phyloP scores from a whole-genome alignment of 2,329 filamentous ascomycete species.

The Septoria petroselini region DNA sequence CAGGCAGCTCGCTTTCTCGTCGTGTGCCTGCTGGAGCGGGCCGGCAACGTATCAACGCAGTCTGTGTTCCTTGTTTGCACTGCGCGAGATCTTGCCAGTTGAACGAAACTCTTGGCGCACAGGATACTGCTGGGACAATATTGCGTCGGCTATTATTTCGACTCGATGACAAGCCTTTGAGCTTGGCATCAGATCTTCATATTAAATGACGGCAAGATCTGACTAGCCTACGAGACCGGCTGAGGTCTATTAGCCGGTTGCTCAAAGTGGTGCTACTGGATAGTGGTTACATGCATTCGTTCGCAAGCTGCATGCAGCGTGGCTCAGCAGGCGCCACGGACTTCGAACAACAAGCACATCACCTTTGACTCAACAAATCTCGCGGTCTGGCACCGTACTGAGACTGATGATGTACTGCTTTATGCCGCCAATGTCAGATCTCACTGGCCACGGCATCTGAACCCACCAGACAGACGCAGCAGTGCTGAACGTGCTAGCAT shows the following conservation, averaged over 20 bases:
- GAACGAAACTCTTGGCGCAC: no score
- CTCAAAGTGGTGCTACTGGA: no score
- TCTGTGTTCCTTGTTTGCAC: no score
- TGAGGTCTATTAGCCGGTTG: background rate
- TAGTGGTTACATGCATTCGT: no score
- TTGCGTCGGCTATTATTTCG: background rate
- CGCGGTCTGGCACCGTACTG: constrained; percentile 17
- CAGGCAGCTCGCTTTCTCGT: background rate
- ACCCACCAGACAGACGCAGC: constrained; percentile 2
- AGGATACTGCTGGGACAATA: no score
- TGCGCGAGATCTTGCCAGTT: no score
- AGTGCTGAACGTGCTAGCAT: background rate
- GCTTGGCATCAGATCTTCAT: background rate
- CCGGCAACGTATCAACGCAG: no score
- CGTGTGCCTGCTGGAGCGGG: background rate
- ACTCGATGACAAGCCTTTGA: background rate
- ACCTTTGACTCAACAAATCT: constrained; percentile 20
- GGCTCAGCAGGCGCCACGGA: no score
- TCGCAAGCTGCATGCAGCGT: no score
- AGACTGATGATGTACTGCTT: constrained; percentile 24
- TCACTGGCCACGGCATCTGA: constrained; percentile 15
- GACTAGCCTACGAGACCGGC: no score
- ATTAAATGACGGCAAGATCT: no score
- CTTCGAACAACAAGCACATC: constrained; percentile 15
- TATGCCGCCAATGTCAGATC: constrained; percentile 19